Conservation (phyloP, 106 monocot genomes). For the Hemerocallis citrina region DNA sequence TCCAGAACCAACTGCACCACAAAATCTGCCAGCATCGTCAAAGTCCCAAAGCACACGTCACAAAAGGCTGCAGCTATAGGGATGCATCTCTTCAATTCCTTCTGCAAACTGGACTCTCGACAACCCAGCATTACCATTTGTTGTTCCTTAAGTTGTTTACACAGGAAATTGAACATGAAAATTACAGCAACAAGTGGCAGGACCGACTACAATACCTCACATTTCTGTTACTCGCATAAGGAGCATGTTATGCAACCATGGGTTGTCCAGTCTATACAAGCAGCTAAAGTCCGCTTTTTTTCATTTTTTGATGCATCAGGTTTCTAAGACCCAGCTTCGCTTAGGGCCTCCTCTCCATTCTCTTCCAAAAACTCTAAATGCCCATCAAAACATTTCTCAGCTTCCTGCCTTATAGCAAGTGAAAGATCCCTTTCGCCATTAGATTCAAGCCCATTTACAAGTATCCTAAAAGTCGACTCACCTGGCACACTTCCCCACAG, state of each 20-base stretch:
- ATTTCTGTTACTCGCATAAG: not conserved
- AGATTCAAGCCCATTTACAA: conserved; percentile 51
- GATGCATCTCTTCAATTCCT: no score
- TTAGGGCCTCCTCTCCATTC: conserved; percentile 15
- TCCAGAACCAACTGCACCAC: no score
- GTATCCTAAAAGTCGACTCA: conserved; percentile 52
- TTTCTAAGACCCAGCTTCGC: not conserved
- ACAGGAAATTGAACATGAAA: no score
- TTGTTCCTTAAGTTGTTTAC: no score
- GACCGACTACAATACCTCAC: not conserved
- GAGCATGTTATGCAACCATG: not conserved
- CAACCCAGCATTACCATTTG: no score
- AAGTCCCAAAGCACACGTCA: no score
- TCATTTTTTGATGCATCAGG: not conserved
- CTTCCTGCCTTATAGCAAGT: conserved; percentile 35
- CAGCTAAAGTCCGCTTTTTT: not conserved
- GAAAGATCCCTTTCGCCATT: conserved; percentile 45
- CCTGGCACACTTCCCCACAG: conserved; percentile 79
- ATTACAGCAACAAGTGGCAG: not conserved
- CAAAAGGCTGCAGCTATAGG: no score
- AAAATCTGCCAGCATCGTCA: no score
- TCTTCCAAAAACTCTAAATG: conserved; percentile 52
- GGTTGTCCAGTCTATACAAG: not conserved
- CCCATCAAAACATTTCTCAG: conserved; percentile 38
- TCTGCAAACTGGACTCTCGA: no score